A percentile compares a stretch with the other conserved stretches of the same genome.
Evolutionary conservation across 2,329 filamentous ascomycete genomes (phyloP).

Genomic region (Nigrospora sphaerica): DNA sequence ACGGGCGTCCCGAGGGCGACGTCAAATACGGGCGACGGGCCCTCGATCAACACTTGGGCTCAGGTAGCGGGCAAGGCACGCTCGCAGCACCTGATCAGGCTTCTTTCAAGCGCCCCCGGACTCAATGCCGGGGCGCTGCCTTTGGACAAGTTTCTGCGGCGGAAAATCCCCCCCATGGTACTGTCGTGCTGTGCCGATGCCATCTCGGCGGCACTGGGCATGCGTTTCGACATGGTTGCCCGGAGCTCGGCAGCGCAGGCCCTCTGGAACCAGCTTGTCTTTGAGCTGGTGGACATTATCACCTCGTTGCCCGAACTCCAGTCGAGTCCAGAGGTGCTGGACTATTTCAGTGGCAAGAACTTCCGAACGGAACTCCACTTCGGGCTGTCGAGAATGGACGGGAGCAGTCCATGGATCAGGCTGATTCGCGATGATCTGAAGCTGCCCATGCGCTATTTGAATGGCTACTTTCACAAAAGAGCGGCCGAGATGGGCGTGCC

Average conservation of each 20-base stretch:
- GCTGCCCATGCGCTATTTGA: conserved; percentile 79
- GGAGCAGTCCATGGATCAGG: conserved; percentile 58
- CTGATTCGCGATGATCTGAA: conserved; percentile 53
- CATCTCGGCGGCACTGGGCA: conserved; percentile 71
- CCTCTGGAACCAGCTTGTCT: conserved; percentile 63
- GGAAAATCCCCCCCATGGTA: conserved; percentile 73
- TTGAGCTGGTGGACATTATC: conserved; percentile 69
- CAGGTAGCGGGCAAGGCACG: conserved; percentile 5
- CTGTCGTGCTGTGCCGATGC: conserved; percentile 74
- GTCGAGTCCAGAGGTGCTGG: conserved; percentile 47
- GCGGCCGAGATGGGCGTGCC: conserved; percentile 68
- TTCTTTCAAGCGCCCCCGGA: conserved; percentile 53
- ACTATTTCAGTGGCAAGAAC: conserved; percentile 50
- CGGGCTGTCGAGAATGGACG: conserved; percentile 43
- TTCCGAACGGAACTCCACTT: conserved; percentile 53
- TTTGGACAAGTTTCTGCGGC: conserved; percentile 55
- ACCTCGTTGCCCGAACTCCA: conserved; percentile 67
- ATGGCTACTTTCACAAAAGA: conserved; percentile 75
- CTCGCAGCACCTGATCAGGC: conserved; percentile 51
- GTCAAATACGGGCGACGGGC: background rate
- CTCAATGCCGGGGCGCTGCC: conserved; percentile 54
- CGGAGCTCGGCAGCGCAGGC: conserved; percentile 58
- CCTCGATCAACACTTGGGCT: background rate
- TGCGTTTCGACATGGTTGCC: conserved; percentile 64
- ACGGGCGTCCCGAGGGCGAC: conserved; percentile 14